Evolutionary conservation across 176 grass and related monocot genomes (phyloP), one percentile per base, ranked within the genome.

Genomic region (Miscanthus lutarioriparius): DNA sequence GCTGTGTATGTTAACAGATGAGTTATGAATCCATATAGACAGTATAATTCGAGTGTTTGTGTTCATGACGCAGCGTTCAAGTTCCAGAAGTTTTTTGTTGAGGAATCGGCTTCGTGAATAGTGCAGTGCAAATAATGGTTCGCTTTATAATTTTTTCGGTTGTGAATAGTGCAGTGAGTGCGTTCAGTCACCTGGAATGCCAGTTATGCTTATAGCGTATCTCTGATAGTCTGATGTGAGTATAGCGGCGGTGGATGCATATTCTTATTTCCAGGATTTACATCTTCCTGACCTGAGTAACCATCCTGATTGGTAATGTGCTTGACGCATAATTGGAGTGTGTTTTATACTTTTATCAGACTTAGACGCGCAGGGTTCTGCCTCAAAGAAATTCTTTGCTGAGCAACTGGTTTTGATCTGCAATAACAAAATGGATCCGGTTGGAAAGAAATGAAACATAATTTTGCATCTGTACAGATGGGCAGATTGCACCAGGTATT

Each of bases 1-100:
- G 44, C 11, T 67, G 65, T 90, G 83, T 65, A 53, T 86, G 36
- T 78, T 89, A 38, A 30, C 22, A 10, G 30, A 74, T 8, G 69
- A 27, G 22, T 15, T 35, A 12, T 30, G 39, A 79, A 51, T 54
- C 53, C 8, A 17, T 74, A 39, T 15, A 22, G 67, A 54, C 16
- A 64, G 32, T 19, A 15, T 80, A 37, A 70, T 62, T 77, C 15
- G 22, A 30, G 20, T 17, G 15, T 41, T 45, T 65, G 70, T 17
- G 44, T 28, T 80, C 22, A 13, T 22, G 77, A 15, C 10, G 23
- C 39, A 32, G 38, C 8, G 35, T 41, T 65, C 17, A 35, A 41
- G 14, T 51, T 51, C 4, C 1, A 51, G 49, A 30, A 32, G 2
- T 39, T 70, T 8, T 62, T 73, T 75, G 45, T 39, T 36, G 39